Evolutionary conservation across 2,329 filamentous ascomycete genomes (phyloP).

Genomic region (Alternaria tenuissima): DNA sequence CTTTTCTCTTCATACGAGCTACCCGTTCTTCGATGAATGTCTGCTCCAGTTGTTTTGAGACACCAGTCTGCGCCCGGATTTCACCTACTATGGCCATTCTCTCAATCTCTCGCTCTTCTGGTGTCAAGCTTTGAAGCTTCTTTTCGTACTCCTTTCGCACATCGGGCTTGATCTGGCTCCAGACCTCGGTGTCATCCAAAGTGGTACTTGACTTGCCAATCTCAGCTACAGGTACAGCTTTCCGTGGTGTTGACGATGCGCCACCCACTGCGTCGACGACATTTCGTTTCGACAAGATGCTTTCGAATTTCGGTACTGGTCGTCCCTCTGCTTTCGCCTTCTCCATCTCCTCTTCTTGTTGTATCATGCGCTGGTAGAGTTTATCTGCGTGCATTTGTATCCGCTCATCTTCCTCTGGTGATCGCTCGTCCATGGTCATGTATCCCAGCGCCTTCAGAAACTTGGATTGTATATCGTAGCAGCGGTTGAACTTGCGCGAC

Average conservation of each 20-base stretch:
- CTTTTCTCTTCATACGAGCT: conserved; percentile 46
- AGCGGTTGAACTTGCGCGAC: conserved; percentile 80
- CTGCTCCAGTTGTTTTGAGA: conserved; percentile 44
- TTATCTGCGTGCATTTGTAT: conserved; percentile 95
- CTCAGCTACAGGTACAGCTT: conserved; percentile 13
- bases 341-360: conserved; percentile 79
- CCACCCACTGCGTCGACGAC: conserved; percentile 37
- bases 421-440: conserved; percentile 70
- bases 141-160: conserved; percentile 44
- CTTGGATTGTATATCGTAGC: conserved; percentile 89
- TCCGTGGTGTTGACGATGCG: conserved; percentile 18
- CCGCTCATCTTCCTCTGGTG: conserved; percentile 77
- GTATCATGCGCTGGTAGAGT: conserved; percentile 85
- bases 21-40: conserved; percentile 47
- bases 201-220: neutral
- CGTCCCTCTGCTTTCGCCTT: conserved; percentile 68
- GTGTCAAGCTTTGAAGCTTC: conserved; percentile 39
- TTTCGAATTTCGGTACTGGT: conserved; percentile 66
- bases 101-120: conserved; percentile 46
- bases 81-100: conserved; percentile 46
- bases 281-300: conserved; percentile 58
- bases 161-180: conserved; percentile 43
- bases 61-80: conserved; percentile 39
- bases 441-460: conserved; percentile 93
- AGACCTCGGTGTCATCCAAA: conserved; percentile 34